Evolutionary conservation across 2,329 filamentous ascomycete species (phyloP).

Genomic region (Fusarium sp.): DNA sequence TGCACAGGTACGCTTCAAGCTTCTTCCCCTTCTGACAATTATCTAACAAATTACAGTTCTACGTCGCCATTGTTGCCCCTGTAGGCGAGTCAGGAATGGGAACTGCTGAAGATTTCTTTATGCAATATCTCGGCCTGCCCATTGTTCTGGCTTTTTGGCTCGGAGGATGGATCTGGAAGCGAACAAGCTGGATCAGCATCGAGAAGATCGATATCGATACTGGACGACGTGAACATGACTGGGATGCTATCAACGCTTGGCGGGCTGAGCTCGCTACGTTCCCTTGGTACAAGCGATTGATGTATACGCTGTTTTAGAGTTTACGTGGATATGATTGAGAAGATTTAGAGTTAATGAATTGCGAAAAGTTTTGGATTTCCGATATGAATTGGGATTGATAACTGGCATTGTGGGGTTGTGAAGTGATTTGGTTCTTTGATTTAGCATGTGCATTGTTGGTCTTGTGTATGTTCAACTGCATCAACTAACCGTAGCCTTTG

Average conservation of each 20-base stretch:
- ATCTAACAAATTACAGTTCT: slow-evolving; percentile 20
- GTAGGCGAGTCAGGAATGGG: slow-evolving; percentile 48
- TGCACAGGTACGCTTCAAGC: slow-evolving; percentile 55
- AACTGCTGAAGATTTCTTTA: slow-evolving; percentile 64
- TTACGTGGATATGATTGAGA: not conserved
- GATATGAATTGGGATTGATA: not conserved
- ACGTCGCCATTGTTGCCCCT: slow-evolving; percentile 59
- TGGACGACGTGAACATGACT: slow-evolving; percentile 72
- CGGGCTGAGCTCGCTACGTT: slow-evolving; percentile 59
- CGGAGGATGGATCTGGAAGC: slow-evolving; percentile 72
- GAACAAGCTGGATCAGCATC: slow-evolving; percentile 66
- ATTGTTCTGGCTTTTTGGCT: slow-evolving; percentile 66
- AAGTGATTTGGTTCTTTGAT: not conserved
- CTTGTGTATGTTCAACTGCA: not conserved
- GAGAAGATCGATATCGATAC: slow-evolving; percentile 74
- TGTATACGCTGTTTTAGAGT: slow-evolving; percentile 27
- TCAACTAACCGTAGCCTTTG: rapidly evolving
- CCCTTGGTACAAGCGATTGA: slow-evolving; percentile 59
- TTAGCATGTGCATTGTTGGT: not conserved
- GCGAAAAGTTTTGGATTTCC: not conserved
- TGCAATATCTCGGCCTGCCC: slow-evolving; percentile 63
- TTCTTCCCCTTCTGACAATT: rapidly evolving
- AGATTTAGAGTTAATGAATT: slow-evolving; percentile 12
- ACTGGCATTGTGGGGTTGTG: rapidly evolving
- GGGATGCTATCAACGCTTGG: slow-evolving; percentile 67